Percentiles rank a stretch among this genome's conserved stretches.
Conservation (phyloP, 2,329 filamentous ascomycete genomes). For the Zymoseptoria tritici region DNA sequence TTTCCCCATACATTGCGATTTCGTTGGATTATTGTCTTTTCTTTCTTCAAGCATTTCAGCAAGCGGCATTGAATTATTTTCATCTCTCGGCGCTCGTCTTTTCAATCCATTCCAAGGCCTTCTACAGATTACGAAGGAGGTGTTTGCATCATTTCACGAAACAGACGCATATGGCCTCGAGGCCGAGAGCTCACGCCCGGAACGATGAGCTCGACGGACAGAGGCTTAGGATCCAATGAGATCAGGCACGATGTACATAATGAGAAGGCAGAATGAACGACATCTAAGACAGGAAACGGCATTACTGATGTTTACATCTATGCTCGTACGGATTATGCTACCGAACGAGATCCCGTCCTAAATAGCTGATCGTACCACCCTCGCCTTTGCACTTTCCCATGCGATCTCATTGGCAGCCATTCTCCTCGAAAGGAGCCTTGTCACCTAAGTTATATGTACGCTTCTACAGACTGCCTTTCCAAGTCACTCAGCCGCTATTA, state of each 20-base stretch:
- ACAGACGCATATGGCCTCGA: neutral
- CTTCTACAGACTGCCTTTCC: no score
- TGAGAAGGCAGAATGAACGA: no score
- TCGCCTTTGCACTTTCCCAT: no score
- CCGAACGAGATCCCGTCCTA: no score
- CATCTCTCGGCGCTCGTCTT: neutral
- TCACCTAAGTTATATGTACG: no score
- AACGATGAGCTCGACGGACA: constrained; percentile 9
- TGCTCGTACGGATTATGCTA: no score
- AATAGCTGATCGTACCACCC: no score
- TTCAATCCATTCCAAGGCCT: neutral
- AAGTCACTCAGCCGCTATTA: no score
- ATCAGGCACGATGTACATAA: neutral
- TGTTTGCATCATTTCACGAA: neutral
- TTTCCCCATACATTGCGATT: neutral
- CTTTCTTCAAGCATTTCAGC: constrained; percentile 12
- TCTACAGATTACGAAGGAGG: neutral
- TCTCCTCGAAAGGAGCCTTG: no score
- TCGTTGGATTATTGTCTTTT: constrained; percentile 1
- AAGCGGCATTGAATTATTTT: constrained; percentile 4
- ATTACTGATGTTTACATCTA: no score
- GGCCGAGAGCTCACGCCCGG: neutral
- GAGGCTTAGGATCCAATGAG: neutral
- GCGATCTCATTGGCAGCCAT: no score
- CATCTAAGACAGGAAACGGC: no score